Evolutionary conservation across 345 rosid species (phyloP).

Genomic region (Populus euphratica): DNA sequence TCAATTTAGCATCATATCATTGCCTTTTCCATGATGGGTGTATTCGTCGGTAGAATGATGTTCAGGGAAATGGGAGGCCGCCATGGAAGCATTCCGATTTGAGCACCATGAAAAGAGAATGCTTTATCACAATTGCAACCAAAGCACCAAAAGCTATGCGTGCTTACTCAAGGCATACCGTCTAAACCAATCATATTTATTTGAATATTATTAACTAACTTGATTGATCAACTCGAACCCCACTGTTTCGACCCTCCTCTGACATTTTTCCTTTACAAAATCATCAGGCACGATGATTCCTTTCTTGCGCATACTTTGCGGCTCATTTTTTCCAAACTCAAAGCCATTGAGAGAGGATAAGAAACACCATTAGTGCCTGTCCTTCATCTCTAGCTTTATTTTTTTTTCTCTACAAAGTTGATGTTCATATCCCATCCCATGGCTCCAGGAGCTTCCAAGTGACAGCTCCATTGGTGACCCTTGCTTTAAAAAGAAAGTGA

Average conservation of each 20-base stretch:
- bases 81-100: not conserved
- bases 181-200: not conserved
- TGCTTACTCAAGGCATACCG: not conserved
- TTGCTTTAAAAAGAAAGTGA: not conserved
- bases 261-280: not conserved
- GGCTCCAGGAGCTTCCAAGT: not conserved
- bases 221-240: not conserved
- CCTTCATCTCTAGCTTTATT: not conserved
- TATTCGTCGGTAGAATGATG: constrained; percentile 16
- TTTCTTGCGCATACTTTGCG: not conserved
- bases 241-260: not conserved
- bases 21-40: not conserved
- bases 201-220: not conserved
- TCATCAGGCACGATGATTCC: not conserved
- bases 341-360: constrained; percentile 8
- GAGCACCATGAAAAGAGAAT: not conserved
- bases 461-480: not conserved
- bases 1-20: constrained; percentile 12
- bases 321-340: not conserved
- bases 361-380: constrained; percentile 10
- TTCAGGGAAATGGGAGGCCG: not conserved
- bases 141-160: not conserved
- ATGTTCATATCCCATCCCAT: not conserved
- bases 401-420: not conserved
- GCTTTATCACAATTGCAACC: not conserved